These are phyloP conservation scores for Senna tora DNA, from an alignment of 306 rosid genomes.

Conservation along the genomic window DNA sequence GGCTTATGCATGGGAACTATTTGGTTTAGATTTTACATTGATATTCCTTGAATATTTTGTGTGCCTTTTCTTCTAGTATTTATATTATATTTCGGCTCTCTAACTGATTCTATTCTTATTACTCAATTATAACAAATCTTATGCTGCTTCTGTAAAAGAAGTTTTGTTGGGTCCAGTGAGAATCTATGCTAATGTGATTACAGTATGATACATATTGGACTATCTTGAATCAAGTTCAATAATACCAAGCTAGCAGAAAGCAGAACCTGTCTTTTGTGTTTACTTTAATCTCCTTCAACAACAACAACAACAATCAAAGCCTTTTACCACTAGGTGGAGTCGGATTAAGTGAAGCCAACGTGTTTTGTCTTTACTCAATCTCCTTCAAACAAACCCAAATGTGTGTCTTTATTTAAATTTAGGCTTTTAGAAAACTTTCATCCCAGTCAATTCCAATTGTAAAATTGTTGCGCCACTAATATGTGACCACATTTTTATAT, in stretches of 20 bases:
- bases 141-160: background rate
- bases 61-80: background rate
- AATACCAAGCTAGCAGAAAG: background rate
- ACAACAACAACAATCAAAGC: no score
- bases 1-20: background rate
- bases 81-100: background rate
- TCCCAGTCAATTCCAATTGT: background rate
- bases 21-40: background rate
- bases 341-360: no score
- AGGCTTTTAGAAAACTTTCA: no score
- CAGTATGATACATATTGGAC: background rate
- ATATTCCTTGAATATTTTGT: background rate
- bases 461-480: background rate
- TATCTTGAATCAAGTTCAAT: background rate
- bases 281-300: no score
- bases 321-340: no score
- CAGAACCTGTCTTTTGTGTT: background rate
- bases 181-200: background rate
- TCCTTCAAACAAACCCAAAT: background rate
- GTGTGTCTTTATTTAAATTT: no score
- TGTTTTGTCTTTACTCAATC: no score
- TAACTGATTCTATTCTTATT: background rate
- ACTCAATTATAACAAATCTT: background rate
- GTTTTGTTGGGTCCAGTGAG: background rate
- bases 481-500: background rate